phyloP scores from a whole-genome alignment of 768 basidiomycete genomes.

The Suillus subaureus region DNA sequence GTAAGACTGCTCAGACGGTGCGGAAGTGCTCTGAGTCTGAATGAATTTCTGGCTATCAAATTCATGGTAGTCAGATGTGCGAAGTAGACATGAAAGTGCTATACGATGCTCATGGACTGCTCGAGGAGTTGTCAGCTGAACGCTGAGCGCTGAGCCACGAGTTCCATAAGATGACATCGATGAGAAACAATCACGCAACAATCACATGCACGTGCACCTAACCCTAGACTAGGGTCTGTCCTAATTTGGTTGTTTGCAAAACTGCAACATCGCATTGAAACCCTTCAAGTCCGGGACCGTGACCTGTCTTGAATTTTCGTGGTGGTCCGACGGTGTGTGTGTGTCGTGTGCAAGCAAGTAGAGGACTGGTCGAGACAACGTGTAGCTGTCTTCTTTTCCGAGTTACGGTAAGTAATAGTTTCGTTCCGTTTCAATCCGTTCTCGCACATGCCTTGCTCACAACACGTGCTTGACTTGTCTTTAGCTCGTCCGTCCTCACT shows the following conservation, averaged over 20 bases:
- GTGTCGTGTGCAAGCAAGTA: not conserved
- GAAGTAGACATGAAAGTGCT: not conserved
- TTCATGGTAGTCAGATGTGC: not conserved
- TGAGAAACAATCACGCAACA: slow-evolving; percentile 3
- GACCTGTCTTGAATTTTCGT: not conserved
- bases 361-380: slow-evolving; percentile 24
- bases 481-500: slow-evolving; percentile 44
- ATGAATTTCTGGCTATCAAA: not conserved
- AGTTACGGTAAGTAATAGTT: slow-evolving; percentile 12
- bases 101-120: not conserved
- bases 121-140: not conserved
- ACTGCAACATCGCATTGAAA: not conserved
- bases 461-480: slow-evolving; percentile 50
- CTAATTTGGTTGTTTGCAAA: slow-evolving; percentile 12
- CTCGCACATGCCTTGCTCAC: slow-evolving; percentile 30
- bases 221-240: not conserved
- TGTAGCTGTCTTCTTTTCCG: slow-evolving; percentile 12
- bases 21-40: not conserved
- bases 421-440: slow-evolving; percentile 13
- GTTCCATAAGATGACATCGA: not conserved
- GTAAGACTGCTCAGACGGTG: not conserved
- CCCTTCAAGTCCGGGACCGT: not conserved
- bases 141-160: too few relatives aligned
- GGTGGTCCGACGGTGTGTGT: not conserved
- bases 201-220: slow-evolving; percentile 6